Conservation (phyloP, 371 early-diverging fungal genomes). For the Apophysomyces elegans region DNA sequence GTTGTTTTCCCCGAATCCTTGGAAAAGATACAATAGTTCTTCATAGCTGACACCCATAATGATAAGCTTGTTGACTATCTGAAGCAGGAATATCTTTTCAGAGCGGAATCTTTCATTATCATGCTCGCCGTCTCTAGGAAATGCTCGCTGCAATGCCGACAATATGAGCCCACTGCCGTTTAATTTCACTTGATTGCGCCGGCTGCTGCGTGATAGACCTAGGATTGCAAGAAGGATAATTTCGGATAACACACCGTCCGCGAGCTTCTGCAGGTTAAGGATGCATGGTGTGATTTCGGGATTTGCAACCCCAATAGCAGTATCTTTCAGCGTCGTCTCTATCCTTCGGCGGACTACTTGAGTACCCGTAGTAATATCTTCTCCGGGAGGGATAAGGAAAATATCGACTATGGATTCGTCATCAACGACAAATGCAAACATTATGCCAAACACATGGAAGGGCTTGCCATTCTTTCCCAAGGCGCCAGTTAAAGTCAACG, state of each 20-base stretch:
- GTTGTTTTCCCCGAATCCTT: conserved; percentile 33
- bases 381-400: conserved; percentile 36
- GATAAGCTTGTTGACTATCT: conserved; percentile 62
- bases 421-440: conserved; percentile 68
- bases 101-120: background rate
- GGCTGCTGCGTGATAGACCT: conserved; percentile 55
- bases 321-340: conserved; percentile 32
- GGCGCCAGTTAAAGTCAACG: conserved; percentile 63
- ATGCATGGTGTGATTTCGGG: conserved; percentile 63
- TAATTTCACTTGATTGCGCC: conserved; percentile 68
- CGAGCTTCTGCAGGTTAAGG: conserved; percentile 51
- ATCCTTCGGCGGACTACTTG: conserved; percentile 15
- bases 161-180: conserved; percentile 63
- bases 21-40: conserved; percentile 66
- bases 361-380: background rate
- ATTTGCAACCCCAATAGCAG: conserved; percentile 44
- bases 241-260: conserved; percentile 46
- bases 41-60: conserved; percentile 66
- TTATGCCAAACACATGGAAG: conserved; percentile 57
- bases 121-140: conserved; percentile 28
- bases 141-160: conserved; percentile 54
- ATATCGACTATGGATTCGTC: conserved; percentile 48
- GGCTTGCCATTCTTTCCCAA: conserved; percentile 43
- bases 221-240: conserved; percentile 54
- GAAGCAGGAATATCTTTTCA: conserved; percentile 47